Evolutionary conservation across 345 rosid species (phyloP).

Genomic region (Pugionium cornutum): DNA sequence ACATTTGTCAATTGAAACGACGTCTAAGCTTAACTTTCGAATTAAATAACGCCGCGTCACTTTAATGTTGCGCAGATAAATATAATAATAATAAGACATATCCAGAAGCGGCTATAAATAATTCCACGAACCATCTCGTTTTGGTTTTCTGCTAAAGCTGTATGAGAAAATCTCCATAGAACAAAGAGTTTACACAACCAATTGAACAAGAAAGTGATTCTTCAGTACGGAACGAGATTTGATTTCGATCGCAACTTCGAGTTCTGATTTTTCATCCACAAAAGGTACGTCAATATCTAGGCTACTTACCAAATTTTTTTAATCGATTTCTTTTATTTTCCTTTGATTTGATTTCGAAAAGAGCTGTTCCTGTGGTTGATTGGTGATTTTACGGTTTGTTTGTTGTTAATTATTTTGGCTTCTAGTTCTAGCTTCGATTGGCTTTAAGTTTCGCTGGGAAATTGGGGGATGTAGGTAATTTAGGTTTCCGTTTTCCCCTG

Average conservation of each 20-base stretch:
- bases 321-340: not conserved
- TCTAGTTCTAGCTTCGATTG: not conserved
- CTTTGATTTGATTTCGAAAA: not conserved
- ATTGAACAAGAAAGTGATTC: slow-evolving; percentile 1
- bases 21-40: not conserved
- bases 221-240: not conserved
- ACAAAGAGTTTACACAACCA: not conserved
- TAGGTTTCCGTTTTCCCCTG: not conserved
- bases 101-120: slow-evolving; percentile 38
- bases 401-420: not conserved
- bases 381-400: slow-evolving; percentile 5
- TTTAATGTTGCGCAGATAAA: not conserved
- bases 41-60: slow-evolving; percentile 20
- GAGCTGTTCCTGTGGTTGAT: not conserved
- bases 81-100: slow-evolving; percentile 20
- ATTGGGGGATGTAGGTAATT: not conserved
- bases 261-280: not conserved
- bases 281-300: slow-evolving; percentile 27
- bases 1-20: slow-evolving; percentile 27
- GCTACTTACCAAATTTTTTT: not conserved
- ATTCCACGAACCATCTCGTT: not conserved
- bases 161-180: not conserved
- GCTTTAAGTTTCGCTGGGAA: not conserved
- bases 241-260: not conserved
- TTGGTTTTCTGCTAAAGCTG: slow-evolving; percentile 11